Conservation (phyloP, 768 basidiomycete species). For the Tubosaeta sp. region DNA sequence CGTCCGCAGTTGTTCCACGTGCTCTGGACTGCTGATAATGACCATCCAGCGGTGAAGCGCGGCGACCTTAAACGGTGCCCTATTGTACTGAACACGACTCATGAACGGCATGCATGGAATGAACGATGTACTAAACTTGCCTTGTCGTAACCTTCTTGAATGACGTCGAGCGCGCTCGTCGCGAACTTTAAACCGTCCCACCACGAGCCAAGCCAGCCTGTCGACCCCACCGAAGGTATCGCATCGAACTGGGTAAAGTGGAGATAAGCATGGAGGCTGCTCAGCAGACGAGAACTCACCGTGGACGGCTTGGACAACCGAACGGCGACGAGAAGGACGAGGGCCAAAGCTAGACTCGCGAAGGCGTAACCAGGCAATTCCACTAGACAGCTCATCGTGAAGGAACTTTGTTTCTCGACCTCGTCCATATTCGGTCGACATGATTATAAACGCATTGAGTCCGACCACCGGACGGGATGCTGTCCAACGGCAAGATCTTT, state of each 20-base stretch:
- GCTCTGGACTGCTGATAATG: no score
- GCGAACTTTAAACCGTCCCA: slow-evolving; percentile 13
- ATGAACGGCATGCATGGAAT: no score
- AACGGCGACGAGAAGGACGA: not conserved
- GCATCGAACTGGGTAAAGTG: not conserved
- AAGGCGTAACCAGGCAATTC: not conserved
- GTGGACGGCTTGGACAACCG: not conserved
- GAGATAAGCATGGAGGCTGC: not conserved
- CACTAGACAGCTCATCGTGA: not conserved
- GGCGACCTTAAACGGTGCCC: no score
- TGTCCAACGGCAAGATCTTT: no score
- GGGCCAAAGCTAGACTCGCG: not conserved
- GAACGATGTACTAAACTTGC: slow-evolving; percentile 12
- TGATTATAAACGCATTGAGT: not conserved
- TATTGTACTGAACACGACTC: slow-evolving; percentile 20
- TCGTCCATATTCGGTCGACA: not conserved
- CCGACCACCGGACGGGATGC: not conserved
- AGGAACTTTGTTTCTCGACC: not conserved
- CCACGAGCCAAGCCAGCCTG: slow-evolving; percentile 24
- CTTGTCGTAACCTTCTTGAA: slow-evolving; percentile 31
- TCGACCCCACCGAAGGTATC: slow-evolving; percentile 17
- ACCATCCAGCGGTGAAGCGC: no score
- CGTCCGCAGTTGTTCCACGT: no score
- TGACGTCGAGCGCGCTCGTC: slow-evolving; percentile 10
- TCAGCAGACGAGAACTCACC: not conserved